Percentiles rank a stretch among this genome's conserved stretches.
These are phyloP conservation scores for Neurospora tetraspora DNA, from an alignment of 495 filamentous ascomycete genomes.

Conservation along the genomic window DNA sequence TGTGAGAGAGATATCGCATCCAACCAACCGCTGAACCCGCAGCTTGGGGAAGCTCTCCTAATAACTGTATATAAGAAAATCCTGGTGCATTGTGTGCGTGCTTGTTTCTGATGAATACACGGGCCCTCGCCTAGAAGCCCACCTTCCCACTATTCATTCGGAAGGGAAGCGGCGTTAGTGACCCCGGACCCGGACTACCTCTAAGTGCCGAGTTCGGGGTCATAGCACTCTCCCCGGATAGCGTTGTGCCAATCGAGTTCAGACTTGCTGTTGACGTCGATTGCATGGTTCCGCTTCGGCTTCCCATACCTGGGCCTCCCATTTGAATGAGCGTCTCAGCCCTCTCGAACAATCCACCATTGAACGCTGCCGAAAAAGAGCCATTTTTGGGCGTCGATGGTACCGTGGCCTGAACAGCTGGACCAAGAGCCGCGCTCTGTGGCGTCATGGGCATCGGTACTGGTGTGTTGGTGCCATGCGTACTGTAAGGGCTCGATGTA, in stretches of 20 bases:
- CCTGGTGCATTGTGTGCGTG: background rate
- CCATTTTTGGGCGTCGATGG: conserved; percentile 67
- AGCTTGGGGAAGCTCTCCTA: background rate
- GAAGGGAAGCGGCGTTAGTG: conserved; percentile 12
- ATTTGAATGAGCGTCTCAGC: conserved; percentile 60
- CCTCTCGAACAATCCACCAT: conserved; percentile 63
- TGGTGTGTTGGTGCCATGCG: conserved; percentile 18
- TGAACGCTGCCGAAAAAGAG: conserved; percentile 53
- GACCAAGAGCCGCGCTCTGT: conserved; percentile 75
- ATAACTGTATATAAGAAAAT: background rate
- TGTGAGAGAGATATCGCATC: background rate
- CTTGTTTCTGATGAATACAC: background rate
- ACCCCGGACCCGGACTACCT: conserved; percentile 23
- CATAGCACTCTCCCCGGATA: conserved; percentile 23
- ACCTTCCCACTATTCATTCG: conserved; percentile 18
- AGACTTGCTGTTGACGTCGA: conserved; percentile 28
- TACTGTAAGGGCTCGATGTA: conserved; percentile 22
- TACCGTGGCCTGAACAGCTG: conserved; percentile 81
- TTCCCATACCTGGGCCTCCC: conserved; percentile 31
- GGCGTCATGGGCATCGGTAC: conserved; percentile 50
- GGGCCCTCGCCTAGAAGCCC: conserved; percentile 14
- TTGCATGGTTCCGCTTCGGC: conserved; percentile 36
- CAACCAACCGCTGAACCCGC: background rate
- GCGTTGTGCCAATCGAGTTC: conserved; percentile 29
- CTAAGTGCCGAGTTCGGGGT: conserved; percentile 25